Base-by-base conservation (phyloP, 148 eudicot genomes). In the Vaccinium corymbosum region DNA sequence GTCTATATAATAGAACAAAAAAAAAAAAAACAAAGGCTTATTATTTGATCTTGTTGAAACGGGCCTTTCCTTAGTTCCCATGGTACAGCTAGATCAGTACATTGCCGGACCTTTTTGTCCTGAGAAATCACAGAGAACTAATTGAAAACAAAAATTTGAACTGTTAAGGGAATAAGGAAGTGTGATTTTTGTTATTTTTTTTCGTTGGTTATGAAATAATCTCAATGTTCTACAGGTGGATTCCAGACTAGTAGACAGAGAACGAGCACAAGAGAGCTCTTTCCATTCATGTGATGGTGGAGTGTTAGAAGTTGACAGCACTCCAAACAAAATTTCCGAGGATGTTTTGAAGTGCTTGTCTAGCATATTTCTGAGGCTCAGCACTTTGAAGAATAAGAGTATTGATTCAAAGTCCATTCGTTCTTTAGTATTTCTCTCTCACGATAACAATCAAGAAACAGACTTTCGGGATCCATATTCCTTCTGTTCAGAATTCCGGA, bases 301-400 rank as follows among this genome's bases (percentile, higher is more conserved):
- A 76, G 56, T 80, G 25, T 17, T 84, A 72, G 90, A 87, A 81
- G 84, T 66, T 42, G 89, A 94, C 78, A 91, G 91, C 53, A 89
- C 90, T 73, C 91, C 94, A 38, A 96, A 96, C 91, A 91, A 91
- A 85, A 82, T 91, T 20, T 94, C 99, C 2, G 97, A 96, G 87
- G 93, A 94, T 85, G 86, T 96, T 53, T 81, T 96, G 84, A 96
- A 91, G 84, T 94, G 97, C 85, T 86, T 96, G 86, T 90, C 89
- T 83, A 90, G 88, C 86, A 94, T 96, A 79, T 91, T 91, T 55
- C 84, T 89, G 79, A 92, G 97, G 88, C 79, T 96, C 87, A 89
- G 93, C 86, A 83, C 88, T 82, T 16, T 84, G 53, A 91, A 89
- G 78, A 90, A 91, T 57, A 93, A 89, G 84, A 80, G 85, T 50